phyloP scores from a whole-genome alignment of 306 rosid genomes.

The Urtica urens region DNA sequence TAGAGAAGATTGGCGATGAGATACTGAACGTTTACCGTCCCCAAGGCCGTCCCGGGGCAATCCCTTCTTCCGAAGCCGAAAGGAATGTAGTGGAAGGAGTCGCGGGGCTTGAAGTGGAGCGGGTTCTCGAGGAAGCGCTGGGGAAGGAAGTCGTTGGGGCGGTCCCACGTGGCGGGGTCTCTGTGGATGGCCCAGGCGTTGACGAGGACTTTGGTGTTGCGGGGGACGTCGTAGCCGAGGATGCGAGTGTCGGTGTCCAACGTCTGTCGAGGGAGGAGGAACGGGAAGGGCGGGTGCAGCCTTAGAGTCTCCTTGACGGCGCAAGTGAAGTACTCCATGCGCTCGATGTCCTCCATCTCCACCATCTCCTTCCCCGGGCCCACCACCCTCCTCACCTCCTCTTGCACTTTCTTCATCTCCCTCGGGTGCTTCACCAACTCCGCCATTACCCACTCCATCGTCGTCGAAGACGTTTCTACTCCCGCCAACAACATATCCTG shows the following conservation, averaged over 20 bases:
- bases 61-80: conserved; percentile 22
- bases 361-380: background rate
- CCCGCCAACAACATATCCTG: conserved; percentile 24
- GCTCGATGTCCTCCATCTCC: background rate
- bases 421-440: conserved; percentile 12
- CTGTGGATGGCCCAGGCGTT: conserved; percentile 12
- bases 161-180: conserved; percentile 5
- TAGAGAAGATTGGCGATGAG: conserved; percentile 17
- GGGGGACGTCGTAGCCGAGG: background rate
- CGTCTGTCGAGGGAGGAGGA: background rate
- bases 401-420: conserved; percentile 14
- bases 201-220: conserved; percentile 2
- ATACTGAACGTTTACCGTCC: conserved; percentile 1
- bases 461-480: conserved; percentile 7
- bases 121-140: background rate
- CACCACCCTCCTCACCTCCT: conserved; percentile 13
- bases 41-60: conserved; percentile 21
- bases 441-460: conserved; percentile 18
- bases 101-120: conserved; percentile 2
- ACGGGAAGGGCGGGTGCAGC: background rate
- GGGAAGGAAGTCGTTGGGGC: conserved; percentile 2
- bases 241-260: background rate
- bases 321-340: conserved; percentile 8
- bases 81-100: conserved; percentile 5
- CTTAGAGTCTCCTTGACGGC: conserved; percentile 4